Evolutionary conservation across 805 yeast genomes (phyloP), one percentile per base, ranked within the genome.

Genomic region (Spathaspora girioi): DNA sequence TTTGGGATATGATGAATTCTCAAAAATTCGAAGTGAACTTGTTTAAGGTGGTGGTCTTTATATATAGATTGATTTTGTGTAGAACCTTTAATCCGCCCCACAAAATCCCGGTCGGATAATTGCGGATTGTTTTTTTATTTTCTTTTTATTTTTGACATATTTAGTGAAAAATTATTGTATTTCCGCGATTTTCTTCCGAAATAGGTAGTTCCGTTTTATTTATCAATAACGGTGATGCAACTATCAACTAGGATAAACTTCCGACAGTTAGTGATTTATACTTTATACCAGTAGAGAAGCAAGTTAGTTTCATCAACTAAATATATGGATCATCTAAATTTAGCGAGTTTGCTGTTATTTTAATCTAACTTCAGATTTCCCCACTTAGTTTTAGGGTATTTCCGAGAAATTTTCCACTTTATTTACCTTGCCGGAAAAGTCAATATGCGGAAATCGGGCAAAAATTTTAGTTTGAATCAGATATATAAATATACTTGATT

Each of bases 1-100:
- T 2, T 53, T 69, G 26, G 56, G 54, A 14, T 68, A 66, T 50
- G 61, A 57, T 10, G 71, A 68, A 32, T 70, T 54, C 50, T 11
- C 47, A 5, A 47, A 51, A 31, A 52, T 61, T 45, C 54, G 66
- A 46, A 49, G 48, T 2, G 11, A n/a, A 15, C 12, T 38, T 38
- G 35, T 31, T 31, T 35, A 35, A 35, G 14, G 38, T 32, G 12
- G 38, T 8, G 17, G 14, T 35, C 40, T 14, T 4, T 31, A 11
- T 31, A 31, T 31, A 31, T 31, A 31, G 35, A 10, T 31, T 14
- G n/a, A n/a, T n/a, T 31, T 31, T 31, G 35, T 31, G 10, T 14
- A 31, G n/a, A 11, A 4, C 3, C 3, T 4, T 31, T 31, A n/a
- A n/a, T 31, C n/a, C 8, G 35, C n/a, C 35, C 35, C 35, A 10